Evolutionary conservation across 371 early-diverging fungal genomes (phyloP), one percentile per base, ranked within the genome.

Genomic region (Conidiobolus incongruus): DNA sequence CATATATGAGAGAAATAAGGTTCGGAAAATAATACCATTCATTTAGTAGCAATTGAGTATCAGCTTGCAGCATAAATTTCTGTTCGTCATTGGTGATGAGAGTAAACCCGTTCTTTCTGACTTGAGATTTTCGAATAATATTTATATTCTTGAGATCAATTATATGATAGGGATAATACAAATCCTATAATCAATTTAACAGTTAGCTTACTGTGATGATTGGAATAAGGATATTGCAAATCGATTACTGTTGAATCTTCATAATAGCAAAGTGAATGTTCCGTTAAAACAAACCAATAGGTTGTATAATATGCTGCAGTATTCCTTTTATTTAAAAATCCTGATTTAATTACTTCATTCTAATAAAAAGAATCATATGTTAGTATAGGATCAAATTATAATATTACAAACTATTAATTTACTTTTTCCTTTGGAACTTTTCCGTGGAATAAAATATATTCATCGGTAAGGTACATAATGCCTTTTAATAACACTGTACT

Each of bases 401-500:
- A 24, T 23, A 29, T 13, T 21, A 22, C 15, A 15, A 30, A 28
- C 2, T 24, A 20, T 26, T 17, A 30, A 31, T 35, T 44, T 60
- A 67, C 69, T 51, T 60, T 56, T 28, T 54, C 63, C 15, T 59
- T 47, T 1, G 72, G 75, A 4, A 81, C 53, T 2, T 66, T 60
- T 22, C 79, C 77, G 53, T 73, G 74, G 51, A 80, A 84, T 42
- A 77, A 75, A 4, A 81, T 52, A 40, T 74, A 72, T 6, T 61
- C 52, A n/a, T 70, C 61, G 0, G 76, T 77, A 26, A 81, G 46
- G 51, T 73, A 84, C 52, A 84, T 55, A 30, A 61, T 60, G 3
- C 82, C 85, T 30, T 70, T 67, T 1, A 79, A 63, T 40, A 78
- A 37, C 11, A 29, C 20, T 23, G 23, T 32, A 22, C 20, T 38